Evolutionary conservation across 176 grass and related monocot genomes (phyloP).

Genomic region (Dendrocalamus sinicus): DNA sequence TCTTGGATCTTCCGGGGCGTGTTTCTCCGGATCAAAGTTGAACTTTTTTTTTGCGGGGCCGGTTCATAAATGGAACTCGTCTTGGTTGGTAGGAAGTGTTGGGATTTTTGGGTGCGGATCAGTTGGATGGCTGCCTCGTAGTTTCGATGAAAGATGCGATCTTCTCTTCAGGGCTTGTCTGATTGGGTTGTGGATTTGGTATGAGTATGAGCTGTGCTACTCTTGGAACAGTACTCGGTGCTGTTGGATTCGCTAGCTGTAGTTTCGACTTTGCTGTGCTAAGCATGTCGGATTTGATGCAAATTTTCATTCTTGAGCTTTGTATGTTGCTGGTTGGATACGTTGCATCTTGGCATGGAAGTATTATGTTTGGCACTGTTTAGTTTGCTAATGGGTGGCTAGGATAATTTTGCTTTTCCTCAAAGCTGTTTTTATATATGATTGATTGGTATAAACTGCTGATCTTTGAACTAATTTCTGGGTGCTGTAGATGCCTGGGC

Average conservation of each 20-base stretch:
- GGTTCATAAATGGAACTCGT: neutral
- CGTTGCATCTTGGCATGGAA: neutral
- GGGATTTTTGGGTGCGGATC: conserved; percentile 1
- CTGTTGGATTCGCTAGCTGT: conserved; percentile 15
- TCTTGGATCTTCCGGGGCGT: conserved; percentile 34
- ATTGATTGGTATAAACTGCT: neutral
- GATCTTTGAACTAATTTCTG: neutral
- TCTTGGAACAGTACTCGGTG: neutral
- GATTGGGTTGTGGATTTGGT: neutral
- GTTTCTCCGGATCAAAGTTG: conserved; percentile 34
- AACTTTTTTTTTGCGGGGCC: neutral
- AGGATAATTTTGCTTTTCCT: neutral
- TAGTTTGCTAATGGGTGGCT: neutral
- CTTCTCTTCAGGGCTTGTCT: neutral
- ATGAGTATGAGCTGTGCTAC: neutral
- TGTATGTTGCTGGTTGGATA: neutral
- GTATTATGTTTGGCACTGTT: neutral
- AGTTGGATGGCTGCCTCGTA: conserved; percentile 25
- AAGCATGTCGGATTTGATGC: neutral
- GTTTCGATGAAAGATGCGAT: neutral
- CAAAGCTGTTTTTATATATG: conserved; percentile 3
- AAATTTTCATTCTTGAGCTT: neutral
- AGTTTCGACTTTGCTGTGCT: neutral
- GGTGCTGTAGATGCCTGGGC: conserved; percentile 6
- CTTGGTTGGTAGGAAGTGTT: neutral